phyloP scores from a whole-genome alignment of 2,329 filamentous ascomycete genomes.

The Arachnopeziza araneosa region DNA sequence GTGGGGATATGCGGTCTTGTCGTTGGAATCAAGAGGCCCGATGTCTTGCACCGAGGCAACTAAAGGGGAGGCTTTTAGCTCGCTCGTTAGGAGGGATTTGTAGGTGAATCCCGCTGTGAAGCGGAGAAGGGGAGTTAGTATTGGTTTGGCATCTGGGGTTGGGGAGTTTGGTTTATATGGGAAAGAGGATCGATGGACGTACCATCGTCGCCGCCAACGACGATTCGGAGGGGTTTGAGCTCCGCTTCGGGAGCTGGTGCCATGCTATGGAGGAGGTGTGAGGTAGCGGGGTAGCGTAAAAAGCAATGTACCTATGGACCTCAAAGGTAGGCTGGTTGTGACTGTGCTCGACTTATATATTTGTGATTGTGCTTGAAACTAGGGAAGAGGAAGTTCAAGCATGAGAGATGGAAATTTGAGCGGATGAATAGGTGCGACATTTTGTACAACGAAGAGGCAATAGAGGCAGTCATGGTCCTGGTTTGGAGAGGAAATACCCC shows the following conservation, averaged over 20 bases:
- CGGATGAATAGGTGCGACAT: too few species aligned
- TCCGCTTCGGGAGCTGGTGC: slow-evolving; percentile 1
- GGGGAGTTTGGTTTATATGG: background rate
- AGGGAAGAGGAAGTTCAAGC: background rate
- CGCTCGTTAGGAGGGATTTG: slow-evolving; percentile 71
- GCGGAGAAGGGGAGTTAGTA: background rate
- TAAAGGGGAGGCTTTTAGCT: slow-evolving; percentile 61
- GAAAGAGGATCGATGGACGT: background rate
- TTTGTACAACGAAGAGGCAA: too few species aligned
- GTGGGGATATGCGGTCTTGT: slow-evolving; percentile 80
- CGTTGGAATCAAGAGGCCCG: slow-evolving; percentile 54
- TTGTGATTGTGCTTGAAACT: background rate
- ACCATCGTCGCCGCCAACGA: slow-evolving; percentile 51
- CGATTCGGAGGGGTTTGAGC: slow-evolving; percentile 43
- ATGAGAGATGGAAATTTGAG: too few species aligned
- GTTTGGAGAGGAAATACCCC: too few species aligned
- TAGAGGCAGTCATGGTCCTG: too few species aligned
- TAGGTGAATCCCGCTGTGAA: slow-evolving; percentile 57
- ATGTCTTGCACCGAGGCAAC: slow-evolving; percentile 62
- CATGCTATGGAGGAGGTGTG: slow-evolving; percentile 6
- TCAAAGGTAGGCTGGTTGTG: background rate
- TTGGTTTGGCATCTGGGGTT: background rate
- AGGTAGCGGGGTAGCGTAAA: slow-evolving; percentile 11
- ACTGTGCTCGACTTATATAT: too few species aligned
- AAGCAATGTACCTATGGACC: background rate